phyloP scores from a whole-genome alignment of 495 filamentous ascomycete species.

The Penicillium verhagenii region DNA sequence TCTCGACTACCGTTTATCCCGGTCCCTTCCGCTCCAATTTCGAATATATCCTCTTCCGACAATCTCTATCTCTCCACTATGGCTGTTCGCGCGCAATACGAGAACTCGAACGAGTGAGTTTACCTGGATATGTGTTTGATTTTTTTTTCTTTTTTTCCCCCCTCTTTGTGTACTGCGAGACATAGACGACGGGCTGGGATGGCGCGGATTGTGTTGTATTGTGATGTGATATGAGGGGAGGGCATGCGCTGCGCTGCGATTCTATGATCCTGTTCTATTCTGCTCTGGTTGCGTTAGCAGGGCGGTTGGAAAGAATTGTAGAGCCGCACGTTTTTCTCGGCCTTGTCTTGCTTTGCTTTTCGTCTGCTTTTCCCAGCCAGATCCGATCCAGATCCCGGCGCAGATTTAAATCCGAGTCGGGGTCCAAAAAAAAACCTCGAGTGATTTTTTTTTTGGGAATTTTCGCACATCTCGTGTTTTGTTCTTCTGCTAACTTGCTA shows the following conservation, averaged over 20 bases:
- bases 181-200: too few species aligned
- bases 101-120: slow-evolving; percentile 96
- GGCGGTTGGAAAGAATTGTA: not conserved
- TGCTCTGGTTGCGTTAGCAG: too few species aligned
- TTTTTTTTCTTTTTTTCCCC: too few species aligned
- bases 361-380: too few species aligned
- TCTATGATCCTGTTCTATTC: not conserved
- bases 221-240: not conserved
- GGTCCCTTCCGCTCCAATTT: not conserved
- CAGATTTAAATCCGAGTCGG: not conserved
- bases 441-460: too few species aligned
- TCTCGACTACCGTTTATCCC: not conserved
- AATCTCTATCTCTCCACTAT: slow-evolving; percentile 40
- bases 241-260: not conserved
- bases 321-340: too few species aligned
- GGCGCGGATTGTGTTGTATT: too few species aligned
- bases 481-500: slow-evolving; percentile 3
- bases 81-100: slow-evolving; percentile 88
- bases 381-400: not conserved
- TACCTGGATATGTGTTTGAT: not conserved
- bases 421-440: not conserved
- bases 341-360: too few species aligned
- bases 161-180: too few species aligned
- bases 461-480: too few species aligned
- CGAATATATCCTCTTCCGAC: slow-evolving; percentile 12